Evolutionary conservation across 768 basidiomycete species (phyloP).

Genomic region (Vararia minispora): DNA sequence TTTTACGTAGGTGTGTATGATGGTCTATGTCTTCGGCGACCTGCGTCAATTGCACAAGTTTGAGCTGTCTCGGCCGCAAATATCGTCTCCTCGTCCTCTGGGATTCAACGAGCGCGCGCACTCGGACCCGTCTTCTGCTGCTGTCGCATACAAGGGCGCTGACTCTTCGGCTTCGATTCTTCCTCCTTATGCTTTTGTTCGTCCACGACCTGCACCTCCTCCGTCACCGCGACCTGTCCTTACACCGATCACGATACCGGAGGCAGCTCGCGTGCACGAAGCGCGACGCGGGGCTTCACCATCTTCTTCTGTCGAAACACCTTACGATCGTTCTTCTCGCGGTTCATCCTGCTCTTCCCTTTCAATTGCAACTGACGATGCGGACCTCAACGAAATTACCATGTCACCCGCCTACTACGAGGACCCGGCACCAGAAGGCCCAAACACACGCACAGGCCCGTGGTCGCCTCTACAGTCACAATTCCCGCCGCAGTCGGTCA

Average conservation of each 20-base stretch:
- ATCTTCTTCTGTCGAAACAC: not conserved
- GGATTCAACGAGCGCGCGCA: constrained; percentile 1
- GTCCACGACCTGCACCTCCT: constrained; percentile 1
- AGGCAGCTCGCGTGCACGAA: too few relatives aligned
- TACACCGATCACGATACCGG: constrained; percentile 7
- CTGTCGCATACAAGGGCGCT: constrained; percentile 4
- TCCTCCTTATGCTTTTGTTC: constrained; percentile 4
- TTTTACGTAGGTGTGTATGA: constrained; percentile 39
- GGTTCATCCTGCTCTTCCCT: not conserved
- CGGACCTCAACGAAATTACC: constrained; percentile 9
- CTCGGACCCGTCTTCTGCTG: constrained; percentile 9
- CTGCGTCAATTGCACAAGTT: constrained; percentile 68
- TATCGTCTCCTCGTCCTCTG: constrained; percentile 32
- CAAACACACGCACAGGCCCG: constrained; percentile 29
- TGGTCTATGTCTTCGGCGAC: constrained; percentile 73
- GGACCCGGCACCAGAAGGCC: constrained; percentile 32
- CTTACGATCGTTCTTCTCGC: not conserved
- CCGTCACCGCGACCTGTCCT: not conserved
- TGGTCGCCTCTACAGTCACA: too few relatives aligned
- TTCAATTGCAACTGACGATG: constrained; percentile 4
- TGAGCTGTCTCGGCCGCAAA: constrained; percentile 60
- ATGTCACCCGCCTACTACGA: constrained; percentile 34
- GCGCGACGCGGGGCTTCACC: too few relatives aligned
- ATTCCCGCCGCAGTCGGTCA: too few relatives aligned
- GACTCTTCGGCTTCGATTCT: constrained; percentile 9